These are phyloP conservation scores for Trametes elegans DNA, from an alignment of 768 basidiomycete species.

Conservation along the genomic window DNA sequence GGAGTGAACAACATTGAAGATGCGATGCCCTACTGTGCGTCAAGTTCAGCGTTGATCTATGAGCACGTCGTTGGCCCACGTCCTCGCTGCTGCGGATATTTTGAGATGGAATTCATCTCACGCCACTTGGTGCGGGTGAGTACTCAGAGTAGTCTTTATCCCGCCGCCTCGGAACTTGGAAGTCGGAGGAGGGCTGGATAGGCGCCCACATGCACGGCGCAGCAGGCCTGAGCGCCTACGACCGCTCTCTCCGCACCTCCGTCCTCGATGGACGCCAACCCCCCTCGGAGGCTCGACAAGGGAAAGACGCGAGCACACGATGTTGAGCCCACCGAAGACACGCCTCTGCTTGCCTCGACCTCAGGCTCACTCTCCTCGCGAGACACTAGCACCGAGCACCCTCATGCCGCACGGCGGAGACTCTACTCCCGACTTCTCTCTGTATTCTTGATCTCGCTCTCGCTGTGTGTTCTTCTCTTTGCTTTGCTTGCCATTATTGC, in stretches of 20 bases:
- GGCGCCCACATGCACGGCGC: not conserved
- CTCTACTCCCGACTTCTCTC: constrained; percentile 35
- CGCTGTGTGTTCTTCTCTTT: constrained; percentile 45
- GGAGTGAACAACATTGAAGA: too few species aligned
- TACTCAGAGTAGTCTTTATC: too few species aligned
- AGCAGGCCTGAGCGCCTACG: not conserved
- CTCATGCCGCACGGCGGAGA: constrained; percentile 22
- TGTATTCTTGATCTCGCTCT: constrained; percentile 60
- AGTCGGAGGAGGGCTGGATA: too few species aligned
- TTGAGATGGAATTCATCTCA: too few species aligned
- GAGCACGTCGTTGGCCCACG: too few species aligned
- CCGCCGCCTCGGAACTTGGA: too few species aligned
- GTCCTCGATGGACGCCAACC: constrained; percentile 10
- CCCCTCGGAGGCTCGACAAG: constrained; percentile 34
- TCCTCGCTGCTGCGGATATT: too few species aligned
- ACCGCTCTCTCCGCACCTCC: not conserved
- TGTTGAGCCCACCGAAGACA: constrained; percentile 45
- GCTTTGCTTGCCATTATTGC: constrained; percentile 50
- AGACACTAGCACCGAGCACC: constrained; percentile 26
- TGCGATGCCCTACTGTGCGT: too few species aligned
- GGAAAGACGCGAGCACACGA: constrained; percentile 51
- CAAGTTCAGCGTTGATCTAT: too few species aligned
- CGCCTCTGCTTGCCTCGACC: constrained; percentile 50
- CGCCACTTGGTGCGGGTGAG: too few species aligned
- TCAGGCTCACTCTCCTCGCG: constrained; percentile 32